Evolutionary conservation across 2,329 filamentous ascomycete species (phyloP), one percentile per base, ranked within the genome.

Genomic region (Fusarium mangiferae): DNA sequence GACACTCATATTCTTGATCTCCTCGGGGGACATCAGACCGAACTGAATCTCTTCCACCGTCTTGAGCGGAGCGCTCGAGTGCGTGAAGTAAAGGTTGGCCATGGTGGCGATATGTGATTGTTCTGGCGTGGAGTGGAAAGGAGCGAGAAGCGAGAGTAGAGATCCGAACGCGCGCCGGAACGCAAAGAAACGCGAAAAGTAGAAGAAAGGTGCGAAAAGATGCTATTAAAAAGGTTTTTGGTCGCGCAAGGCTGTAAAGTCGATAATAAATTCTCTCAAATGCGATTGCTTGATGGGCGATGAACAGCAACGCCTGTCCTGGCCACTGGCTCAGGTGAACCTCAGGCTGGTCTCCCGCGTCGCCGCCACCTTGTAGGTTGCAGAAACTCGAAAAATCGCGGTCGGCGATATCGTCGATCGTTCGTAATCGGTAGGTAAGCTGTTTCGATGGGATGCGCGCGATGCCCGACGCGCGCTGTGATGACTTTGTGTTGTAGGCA

Each of bases 41-140:
- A 99, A 99, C 88, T 99, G 97, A 80, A 99, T 98, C 89, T 99
- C 97, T 89, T 98, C 93, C 80, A 99, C 95, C 77, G 93, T 97
- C 88, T 96, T 96, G 90, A 98, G 90, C 84, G 95, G 95, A 90
- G 94, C 95, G 90, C 93, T 95, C 83, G 94, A 98, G 85, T 95
- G 94, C 81, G 93, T 89, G 82, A 98, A 98, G 83, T 92, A 92
- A 77, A 96, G 92, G 86, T 97, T 97, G 87, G 96, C 90, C 96
- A 99, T 98, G 81, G 80, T 94, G 85, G 82, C 82, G 81, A 85
- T 82, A 82, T 80, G 64, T 74, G 70, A 63, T 73, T 68, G 58
- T 72, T 74, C 64, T 68, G 74, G 62, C 62, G 73, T 75, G 66
- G 75, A 78, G 49, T 72, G 72, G 77, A 76, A 73, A 77, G 71